These are phyloP conservation scores for Skeletonema marinoi DNA, from an alignment of 108 stramenopile genomes.

Conservation along the genomic window DNA sequence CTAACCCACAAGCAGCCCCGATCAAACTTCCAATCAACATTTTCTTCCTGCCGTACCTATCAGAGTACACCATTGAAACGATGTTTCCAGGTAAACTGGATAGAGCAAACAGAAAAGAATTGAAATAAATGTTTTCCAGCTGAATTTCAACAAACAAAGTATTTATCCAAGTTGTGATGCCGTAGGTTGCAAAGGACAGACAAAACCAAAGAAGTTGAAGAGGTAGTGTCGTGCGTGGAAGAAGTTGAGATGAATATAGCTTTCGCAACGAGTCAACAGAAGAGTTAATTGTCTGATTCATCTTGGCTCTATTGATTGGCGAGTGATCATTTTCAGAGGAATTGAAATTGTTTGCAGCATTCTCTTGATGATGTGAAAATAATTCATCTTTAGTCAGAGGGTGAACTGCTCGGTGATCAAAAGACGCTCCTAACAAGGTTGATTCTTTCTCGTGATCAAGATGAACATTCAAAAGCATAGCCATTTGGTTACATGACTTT, in stretches of 20 bases:
- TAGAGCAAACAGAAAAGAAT: constrained; percentile 75
- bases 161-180: constrained; percentile 85
- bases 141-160: constrained; percentile 73
- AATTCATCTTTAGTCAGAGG: constrained; percentile 48
- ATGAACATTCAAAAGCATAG: constrained; percentile 34
- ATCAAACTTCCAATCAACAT: constrained; percentile 60
- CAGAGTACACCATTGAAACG: constrained; percentile 55
- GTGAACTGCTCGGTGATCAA: not conserved
- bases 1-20: constrained; percentile 48
- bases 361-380: constrained; percentile 27
- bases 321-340: not conserved
- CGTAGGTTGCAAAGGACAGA: constrained; percentile 75
- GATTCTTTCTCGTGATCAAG: not conserved
- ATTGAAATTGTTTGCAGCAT: not conserved
- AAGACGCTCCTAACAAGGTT: not conserved
- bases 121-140: constrained; percentile 73
- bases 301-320: not conserved
- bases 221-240: constrained; percentile 62
- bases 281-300: not conserved
- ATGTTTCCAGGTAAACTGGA: constrained; percentile 80
- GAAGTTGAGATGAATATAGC: constrained; percentile 53
- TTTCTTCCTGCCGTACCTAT: constrained; percentile 52
- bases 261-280: constrained; percentile 34
- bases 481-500: constrained; percentile 52
- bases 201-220: constrained; percentile 78